phyloP scores from a whole-genome alignment of 2,329 filamentous ascomycete genomes.

The Fusarium sp. region DNA sequence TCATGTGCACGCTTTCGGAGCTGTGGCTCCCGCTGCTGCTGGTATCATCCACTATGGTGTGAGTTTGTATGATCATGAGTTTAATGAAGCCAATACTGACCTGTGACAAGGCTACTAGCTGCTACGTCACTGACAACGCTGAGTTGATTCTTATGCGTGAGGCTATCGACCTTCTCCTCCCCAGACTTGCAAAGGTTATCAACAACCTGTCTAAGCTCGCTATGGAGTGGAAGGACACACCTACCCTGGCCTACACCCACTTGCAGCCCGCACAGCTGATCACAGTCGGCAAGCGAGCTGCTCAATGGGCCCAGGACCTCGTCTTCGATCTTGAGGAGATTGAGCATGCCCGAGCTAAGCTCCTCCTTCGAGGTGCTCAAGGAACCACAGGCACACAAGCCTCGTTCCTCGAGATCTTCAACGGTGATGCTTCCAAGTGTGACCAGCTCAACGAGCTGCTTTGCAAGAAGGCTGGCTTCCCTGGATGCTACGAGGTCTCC shows the following conservation, averaged over 20 bases:
- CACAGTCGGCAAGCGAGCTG: slow-evolving; percentile 36
- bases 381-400: slow-evolving; percentile 40
- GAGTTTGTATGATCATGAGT: background rate
- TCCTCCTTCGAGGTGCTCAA: slow-evolving; percentile 14
- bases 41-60: slow-evolving; percentile 36
- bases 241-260: slow-evolving; percentile 27
- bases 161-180: slow-evolving; percentile 27
- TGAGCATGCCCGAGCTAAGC: slow-evolving; percentile 27
- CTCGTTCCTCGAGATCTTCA: slow-evolving; percentile 27
- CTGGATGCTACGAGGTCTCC: slow-evolving; percentile 31
- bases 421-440: slow-evolving; percentile 17
- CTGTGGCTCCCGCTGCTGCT: slow-evolving; percentile 31
- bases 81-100: background rate
- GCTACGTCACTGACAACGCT: slow-evolving; percentile 37
- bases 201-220: slow-evolving; percentile 30
- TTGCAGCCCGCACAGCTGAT: slow-evolving; percentile 34
- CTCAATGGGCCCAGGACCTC: slow-evolving; percentile 38
- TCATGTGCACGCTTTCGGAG: slow-evolving; percentile 29
- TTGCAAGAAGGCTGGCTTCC: slow-evolving; percentile 16
- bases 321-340: slow-evolving; percentile 33
- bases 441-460: slow-evolving; percentile 20
- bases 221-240: slow-evolving; percentile 31
- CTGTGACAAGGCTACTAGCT: slow-evolving; percentile 9
- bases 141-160: slow-evolving; percentile 37
- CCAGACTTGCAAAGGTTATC: slow-evolving; percentile 37